Evolutionary conservation across 2,329 filamentous ascomycete genomes (phyloP), one percentile per base, ranked within the genome.

Genomic region (Aspergillus unguis): DNA sequence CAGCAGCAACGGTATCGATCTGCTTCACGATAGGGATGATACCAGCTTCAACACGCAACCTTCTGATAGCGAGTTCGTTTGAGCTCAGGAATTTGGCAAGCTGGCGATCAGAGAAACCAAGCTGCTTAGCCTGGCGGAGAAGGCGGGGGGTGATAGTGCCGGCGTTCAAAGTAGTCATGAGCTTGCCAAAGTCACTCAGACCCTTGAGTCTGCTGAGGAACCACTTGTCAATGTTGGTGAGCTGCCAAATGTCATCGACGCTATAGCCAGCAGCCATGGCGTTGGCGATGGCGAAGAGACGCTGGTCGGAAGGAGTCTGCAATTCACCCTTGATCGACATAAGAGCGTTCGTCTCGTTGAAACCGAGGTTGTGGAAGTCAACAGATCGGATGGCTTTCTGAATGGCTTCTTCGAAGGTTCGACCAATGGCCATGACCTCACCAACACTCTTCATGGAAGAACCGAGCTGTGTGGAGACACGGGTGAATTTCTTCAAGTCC

Each of bases 371-470:
- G 77, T 94, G 87, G 75, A 90, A 92, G 72, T 99, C 94, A 53
- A 97, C 92, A 37, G 90, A 86, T 46, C 94, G 87, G 64, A 99
- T 99, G 23, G 94, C 94, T 74, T 97, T 99, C 66, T 99, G 94
- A 38, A 99, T 96, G 6, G 94, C 94, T 75, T 99, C 94, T 74
- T 99, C 94, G 63, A 99, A 99, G 0, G 89, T 95, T 60, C 94
- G 81, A 52, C 94, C 94, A 62, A 99, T 96, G 66, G 88, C 92
- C 94, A 99, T 97, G 61, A 99, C 94, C 72, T 99, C 94, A 67
- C 94, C 94, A 48, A 99, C 92, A 82, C 90, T 96, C 86, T 97
- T 99, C 94, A 99, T 99, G 9, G 92, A 96, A 3, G 94, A 97
- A 29, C 92, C 92, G 26, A 99, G 86, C 68, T 95, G 87, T 1